phyloP scores from a whole-genome alignment of 371 early-diverging fungal species.

The Mucor piriformis region DNA sequence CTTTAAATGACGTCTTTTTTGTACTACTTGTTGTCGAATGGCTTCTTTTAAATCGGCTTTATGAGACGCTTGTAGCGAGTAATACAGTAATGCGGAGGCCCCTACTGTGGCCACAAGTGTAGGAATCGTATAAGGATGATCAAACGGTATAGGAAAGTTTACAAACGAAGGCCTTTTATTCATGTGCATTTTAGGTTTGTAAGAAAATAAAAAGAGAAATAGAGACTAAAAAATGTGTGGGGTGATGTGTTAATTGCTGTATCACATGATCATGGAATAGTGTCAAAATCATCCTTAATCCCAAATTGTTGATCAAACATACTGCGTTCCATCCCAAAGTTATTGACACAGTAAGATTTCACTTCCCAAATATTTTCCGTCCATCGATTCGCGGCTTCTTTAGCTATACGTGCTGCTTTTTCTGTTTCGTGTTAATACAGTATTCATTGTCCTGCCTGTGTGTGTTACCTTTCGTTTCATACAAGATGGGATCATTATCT shows the following conservation, averaged over 20 bases:
- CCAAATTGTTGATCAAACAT: conserved; percentile 79
- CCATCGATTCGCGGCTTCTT: conserved; percentile 87
- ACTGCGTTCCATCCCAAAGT: conserved; percentile 71
- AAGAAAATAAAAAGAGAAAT: neutral
- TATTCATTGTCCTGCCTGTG: neutral
- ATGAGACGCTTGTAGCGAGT: conserved; percentile 47
- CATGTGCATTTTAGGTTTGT: neutral
- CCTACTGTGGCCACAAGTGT: conserved; percentile 41
- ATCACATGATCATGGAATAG: neutral
- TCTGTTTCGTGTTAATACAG: conserved; percentile 34
- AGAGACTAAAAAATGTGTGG: neutral
- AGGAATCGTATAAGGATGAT: conserved; percentile 52
- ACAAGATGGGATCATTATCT: conserved; percentile 80
- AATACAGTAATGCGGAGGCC: conserved; percentile 46
- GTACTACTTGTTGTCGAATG: conserved; percentile 38
- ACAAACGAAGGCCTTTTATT: conserved; percentile 48
- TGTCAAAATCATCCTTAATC: conserved; percentile 83
- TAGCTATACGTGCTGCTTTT: conserved; percentile 60
- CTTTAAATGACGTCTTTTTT: conserved; percentile 34
- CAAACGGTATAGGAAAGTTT: conserved; percentile 59
- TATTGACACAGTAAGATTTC: conserved; percentile 80
- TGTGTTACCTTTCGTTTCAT: conserved; percentile 62
- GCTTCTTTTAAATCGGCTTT: conserved; percentile 47
- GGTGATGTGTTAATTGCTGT: neutral
- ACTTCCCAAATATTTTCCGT: conserved; percentile 93